Percentiles rank a stretch among this genome's conserved stretches.
Conservation (phyloP, 257 asterid genomes). For the Catharanthus roseus region DNA sequence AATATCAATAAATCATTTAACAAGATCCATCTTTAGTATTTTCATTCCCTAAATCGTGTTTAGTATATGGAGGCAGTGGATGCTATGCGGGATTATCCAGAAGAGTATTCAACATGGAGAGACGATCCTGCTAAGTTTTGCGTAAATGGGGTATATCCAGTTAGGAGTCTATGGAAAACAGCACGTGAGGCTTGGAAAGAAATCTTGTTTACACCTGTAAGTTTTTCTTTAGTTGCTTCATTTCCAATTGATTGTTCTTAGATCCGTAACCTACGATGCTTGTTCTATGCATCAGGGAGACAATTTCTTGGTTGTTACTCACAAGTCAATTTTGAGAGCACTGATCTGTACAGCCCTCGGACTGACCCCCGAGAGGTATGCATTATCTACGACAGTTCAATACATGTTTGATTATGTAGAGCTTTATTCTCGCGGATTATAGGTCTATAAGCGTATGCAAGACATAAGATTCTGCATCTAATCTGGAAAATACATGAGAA, state of each 20-base stretch:
- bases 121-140: slow-evolving; percentile 66
- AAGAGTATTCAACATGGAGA: slow-evolving; percentile 69
- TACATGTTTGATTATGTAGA: not conserved
- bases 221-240: not conserved
- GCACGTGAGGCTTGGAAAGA: slow-evolving; percentile 72
- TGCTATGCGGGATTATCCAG: slow-evolving; percentile 58
- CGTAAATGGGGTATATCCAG: slow-evolving; percentile 54
- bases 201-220: slow-evolving; percentile 59
- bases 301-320: slow-evolving; percentile 64
- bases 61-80: slow-evolving; percentile 87
- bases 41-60: slow-evolving; percentile 38
- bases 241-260: not conserved
- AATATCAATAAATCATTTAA: not conserved
- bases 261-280: not conserved
- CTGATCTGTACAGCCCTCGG: slow-evolving; percentile 85
- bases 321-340: slow-evolving; percentile 78
- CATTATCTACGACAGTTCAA: not conserved
- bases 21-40: slow-evolving; percentile 9
- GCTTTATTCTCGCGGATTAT: not conserved
- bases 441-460: not conserved
- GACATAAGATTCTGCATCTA: not conserved
- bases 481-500: not conserved
- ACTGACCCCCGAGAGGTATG: slow-evolving; percentile 65
- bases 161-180: slow-evolving; percentile 47
- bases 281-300: slow-evolving; percentile 48